These are phyloP conservation scores for Rhamnella rubrinervis DNA, from an alignment of 331 rosid genomes.

Conservation along the genomic window DNA sequence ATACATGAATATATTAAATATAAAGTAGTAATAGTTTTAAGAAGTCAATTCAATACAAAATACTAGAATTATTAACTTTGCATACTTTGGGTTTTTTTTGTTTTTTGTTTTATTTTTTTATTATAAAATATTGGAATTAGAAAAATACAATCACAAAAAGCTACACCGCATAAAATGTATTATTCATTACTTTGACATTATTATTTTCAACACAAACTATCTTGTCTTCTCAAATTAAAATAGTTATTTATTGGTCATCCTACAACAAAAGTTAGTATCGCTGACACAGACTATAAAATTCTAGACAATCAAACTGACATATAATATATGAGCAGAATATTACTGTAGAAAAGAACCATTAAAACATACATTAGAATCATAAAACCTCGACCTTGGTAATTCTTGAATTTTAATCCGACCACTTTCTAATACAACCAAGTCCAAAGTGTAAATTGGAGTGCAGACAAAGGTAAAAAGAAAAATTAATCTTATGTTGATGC, in stretches of 20 bases:
- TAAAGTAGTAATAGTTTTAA: background rate
- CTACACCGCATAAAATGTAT: background rate
- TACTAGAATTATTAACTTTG: too few relatives aligned
- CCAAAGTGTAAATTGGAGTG: slow-evolving; percentile 19
- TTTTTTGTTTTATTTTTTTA: too few relatives aligned
- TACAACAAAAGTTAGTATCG: slow-evolving; percentile 6
- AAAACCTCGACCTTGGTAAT: slow-evolving; percentile 76
- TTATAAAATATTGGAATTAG: background rate
- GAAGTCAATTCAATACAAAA: too few relatives aligned
- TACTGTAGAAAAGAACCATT: slow-evolving; percentile 1
- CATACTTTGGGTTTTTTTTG: too few relatives aligned
- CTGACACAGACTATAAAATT: background rate
- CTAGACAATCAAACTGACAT: background rate
- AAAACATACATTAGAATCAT: slow-evolving; percentile 70
- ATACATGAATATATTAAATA: slow-evolving; percentile 1
- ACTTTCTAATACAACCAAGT: slow-evolving; percentile 57
- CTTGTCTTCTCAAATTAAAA: slow-evolving; percentile 20
- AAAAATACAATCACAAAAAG: background rate
- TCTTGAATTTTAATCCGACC: slow-evolving; percentile 94
- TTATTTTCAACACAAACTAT: slow-evolving; percentile 1
- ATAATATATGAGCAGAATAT: slow-evolving; percentile 9
- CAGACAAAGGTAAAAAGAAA: background rate
- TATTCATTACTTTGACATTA: background rate
- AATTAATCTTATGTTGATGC: background rate
- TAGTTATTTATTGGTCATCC: slow-evolving; percentile 4